These are phyloP conservation scores for Phytophthora ramorum DNA, from an alignment of 352 stramenopile genomes.

Conservation along the genomic window DNA sequence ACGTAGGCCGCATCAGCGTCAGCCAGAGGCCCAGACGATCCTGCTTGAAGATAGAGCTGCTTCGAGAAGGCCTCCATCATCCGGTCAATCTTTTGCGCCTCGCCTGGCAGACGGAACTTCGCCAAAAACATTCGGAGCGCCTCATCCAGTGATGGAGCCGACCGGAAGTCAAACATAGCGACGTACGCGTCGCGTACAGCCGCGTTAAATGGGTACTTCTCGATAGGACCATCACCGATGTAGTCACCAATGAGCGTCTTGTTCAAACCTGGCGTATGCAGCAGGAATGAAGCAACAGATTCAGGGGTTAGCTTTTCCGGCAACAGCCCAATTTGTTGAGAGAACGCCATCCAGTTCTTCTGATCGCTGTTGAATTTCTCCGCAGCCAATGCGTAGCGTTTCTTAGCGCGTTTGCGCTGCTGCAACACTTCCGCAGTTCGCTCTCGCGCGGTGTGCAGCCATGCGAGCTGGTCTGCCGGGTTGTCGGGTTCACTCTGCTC, in stretches of 20 bases:
- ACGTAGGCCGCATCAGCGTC: conserved; percentile 96
- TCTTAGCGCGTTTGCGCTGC: conserved; percentile 93
- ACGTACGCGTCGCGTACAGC: conserved; percentile 85
- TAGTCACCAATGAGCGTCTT: conserved; percentile 97
- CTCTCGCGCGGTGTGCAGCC: conserved; percentile 86
- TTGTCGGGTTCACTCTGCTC: conserved; percentile 57
- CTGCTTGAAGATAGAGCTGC: conserved; percentile 88
- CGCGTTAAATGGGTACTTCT: conserved; percentile 97
- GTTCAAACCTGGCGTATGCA: conserved; percentile 91
- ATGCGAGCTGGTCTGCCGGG: conserved; percentile 68
- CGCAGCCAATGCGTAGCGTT: conserved; percentile 89
- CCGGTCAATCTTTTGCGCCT: conserved; percentile 98
- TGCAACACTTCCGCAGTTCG: conserved; percentile 90
- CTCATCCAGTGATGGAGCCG: conserved; percentile 87
- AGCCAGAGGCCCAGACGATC: conserved; percentile 59
- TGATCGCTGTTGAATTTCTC: conserved; percentile 95
- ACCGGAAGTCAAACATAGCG: conserved; percentile 95
- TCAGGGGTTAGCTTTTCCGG: conserved; percentile 87
- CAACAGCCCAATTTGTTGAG: conserved; percentile 87
- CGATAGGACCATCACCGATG: conserved; percentile 93
- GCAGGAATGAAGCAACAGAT: conserved; percentile 93
- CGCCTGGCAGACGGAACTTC: conserved; percentile 96
- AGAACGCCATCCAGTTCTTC: conserved; percentile 93
- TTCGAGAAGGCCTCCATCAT: conserved; percentile 97
- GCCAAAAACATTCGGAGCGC: conserved; percentile 94